phyloP scores from a whole-genome alignment of 371 early-diverging fungal genomes.

The Smittium mucronatum region DNA sequence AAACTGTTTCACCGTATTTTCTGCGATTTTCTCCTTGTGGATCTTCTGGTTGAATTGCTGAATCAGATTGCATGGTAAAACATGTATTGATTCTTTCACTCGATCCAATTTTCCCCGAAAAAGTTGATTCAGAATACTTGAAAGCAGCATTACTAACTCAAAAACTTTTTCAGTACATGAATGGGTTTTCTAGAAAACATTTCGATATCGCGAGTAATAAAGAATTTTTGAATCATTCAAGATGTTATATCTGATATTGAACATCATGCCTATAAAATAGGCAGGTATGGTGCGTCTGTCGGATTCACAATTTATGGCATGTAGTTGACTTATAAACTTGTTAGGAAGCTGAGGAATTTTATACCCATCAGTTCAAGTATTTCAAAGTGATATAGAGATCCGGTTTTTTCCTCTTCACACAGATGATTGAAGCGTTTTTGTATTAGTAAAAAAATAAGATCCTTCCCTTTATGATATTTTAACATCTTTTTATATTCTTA shows the following conservation, averaged over 20 bases:
- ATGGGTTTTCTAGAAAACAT: not conserved
- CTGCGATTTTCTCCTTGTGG: not conserved
- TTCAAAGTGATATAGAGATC: not conserved
- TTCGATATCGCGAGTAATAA: not conserved
- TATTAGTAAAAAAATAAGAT: not conserved
- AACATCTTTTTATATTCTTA: not conserved
- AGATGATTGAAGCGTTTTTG: not conserved
- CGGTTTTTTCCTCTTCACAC: not conserved
- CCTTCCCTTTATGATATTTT: not conserved
- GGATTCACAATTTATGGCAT: not conserved
- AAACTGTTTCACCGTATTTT: not conserved
- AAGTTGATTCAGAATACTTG: not conserved
- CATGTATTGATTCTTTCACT: not conserved
- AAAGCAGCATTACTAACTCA: not conserved
- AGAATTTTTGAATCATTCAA: not conserved
- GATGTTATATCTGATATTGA: not conserved
- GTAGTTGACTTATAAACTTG: not conserved
- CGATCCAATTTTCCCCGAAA: not conserved
- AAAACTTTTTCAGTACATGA: not conserved
- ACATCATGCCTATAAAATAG: not conserved
- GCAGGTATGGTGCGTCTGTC: not conserved
- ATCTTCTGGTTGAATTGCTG: not conserved
- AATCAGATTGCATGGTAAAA: conserved; percentile 1
- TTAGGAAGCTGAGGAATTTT: not conserved
- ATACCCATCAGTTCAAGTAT: not conserved